Evolutionary conservation across 306 rosid species (phyloP), one percentile per base, ranked within the genome.

Genomic region (Sphenostylis stenocarpa): DNA sequence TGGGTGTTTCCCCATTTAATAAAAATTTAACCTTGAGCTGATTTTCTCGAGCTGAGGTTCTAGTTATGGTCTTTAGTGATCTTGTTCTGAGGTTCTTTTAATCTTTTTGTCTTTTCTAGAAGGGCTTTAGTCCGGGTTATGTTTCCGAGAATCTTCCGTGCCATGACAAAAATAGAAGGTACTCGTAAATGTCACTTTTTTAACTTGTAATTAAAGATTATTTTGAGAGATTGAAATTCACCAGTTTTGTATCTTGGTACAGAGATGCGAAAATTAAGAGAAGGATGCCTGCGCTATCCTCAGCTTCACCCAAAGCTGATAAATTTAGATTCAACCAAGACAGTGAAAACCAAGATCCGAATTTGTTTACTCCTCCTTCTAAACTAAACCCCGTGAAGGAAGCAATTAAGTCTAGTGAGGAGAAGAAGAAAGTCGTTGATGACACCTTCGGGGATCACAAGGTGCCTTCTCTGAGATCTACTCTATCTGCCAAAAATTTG

Each of bases 401-500:
- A n/a, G 68, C 84, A 23, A 67, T 90, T 82, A 92, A 90, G 83
- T 89, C 96, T 31, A 92, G 96, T 67, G 76, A 91, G 16, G 96
- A 91, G 87, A 92, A 90, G 90, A 85, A 73, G 63, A 80, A 76
- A 29, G 64, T 55, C 70, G 23, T 15, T 49, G 86, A 86, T 23
- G 89, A 80, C 12, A 14, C 79, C 26, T 70, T 74, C 1, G 82
- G 71, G 79, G 82, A 69, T 36, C 82, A 70, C 28, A 84, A 74
- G 67, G 70, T 60, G 20, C 94, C 93, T 10, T 77, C 86, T 57
- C 80, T 95, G 83, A 95, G 85, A 86, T 85, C 90, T 80, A 85
- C 97, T 41, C 92, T 88, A 60, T 95, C 97, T 0, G 89, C 97
- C 0, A 88, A 88, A 85, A 95, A 92, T 75, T 86, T 95, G 72